A percentile compares a stretch with the other conserved stretches of the same genome.
These are phyloP conservation scores for Chaetomiaceae sp. DNA, from an alignment of 2,329 filamentous ascomycete genomes.

Conservation along the genomic window DNA sequence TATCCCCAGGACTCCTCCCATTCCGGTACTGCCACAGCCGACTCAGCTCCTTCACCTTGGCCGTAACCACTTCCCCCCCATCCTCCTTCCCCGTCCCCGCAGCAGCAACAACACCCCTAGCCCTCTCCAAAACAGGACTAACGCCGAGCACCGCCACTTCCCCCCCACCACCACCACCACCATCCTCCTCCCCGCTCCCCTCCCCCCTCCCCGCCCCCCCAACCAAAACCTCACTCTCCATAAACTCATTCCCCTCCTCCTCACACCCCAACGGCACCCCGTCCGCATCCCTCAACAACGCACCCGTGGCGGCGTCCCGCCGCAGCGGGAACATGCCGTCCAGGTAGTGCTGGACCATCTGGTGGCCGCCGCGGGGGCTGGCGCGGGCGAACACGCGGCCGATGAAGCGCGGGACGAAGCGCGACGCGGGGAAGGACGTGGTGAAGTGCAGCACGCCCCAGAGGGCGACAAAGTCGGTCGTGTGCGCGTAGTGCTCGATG, in stretches of 20 bases:
- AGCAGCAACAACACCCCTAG: too few species aligned
- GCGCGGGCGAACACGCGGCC: slow-evolving; percentile 56
- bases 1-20: slow-evolving; percentile 47
- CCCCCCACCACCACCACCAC: slow-evolving; percentile 27
- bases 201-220: slow-evolving; percentile 41
- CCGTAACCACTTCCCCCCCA: slow-evolving; percentile 28
- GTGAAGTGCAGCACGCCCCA: slow-evolving; percentile 71
- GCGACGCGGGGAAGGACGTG: slow-evolving; percentile 36
- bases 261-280: slow-evolving; percentile 36
- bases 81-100: slow-evolving; percentile 17
- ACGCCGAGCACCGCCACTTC: slow-evolving; percentile 29
- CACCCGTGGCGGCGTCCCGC: slow-evolving; percentile 37
- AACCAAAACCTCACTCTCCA: slow-evolving; percentile 52
- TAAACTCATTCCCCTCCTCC: slow-evolving; percentile 46
- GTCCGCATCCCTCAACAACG: slow-evolving; percentile 32
- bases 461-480: slow-evolving; percentile 65
- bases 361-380: slow-evolving; percentile 49
- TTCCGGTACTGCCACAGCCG: slow-evolving; percentile 60
- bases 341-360: slow-evolving; percentile 57
- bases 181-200: slow-evolving; percentile 43
- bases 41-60: slow-evolving; percentile 57
- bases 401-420: slow-evolving; percentile 54
- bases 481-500: slow-evolving; percentile 77
- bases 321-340: slow-evolving; percentile 56
- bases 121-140: slow-evolving; percentile 23